These are phyloP conservation scores for Fomitopsis serialis DNA, from an alignment of 768 basidiomycete genomes.

Conservation along the genomic window DNA sequence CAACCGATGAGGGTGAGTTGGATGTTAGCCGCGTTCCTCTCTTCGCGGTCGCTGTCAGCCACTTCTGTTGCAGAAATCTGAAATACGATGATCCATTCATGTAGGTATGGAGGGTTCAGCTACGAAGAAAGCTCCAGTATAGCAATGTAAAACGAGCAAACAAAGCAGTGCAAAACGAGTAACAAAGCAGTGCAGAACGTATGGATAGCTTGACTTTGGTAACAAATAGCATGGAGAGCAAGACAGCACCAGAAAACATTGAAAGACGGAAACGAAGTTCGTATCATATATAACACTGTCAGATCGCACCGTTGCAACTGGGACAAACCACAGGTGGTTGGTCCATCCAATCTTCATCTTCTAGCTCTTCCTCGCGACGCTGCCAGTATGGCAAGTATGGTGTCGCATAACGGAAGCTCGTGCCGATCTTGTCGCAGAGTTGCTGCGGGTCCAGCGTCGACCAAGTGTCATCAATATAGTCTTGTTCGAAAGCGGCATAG, in stretches of 20 bases:
- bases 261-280: too few relatives aligned
- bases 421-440: conserved; percentile 1
- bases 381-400: conserved; percentile 13
- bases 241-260: too few relatives aligned
- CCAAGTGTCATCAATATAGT: neutral
- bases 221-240: too few relatives aligned
- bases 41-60: too few relatives aligned
- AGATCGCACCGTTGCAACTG: conserved; percentile 9
- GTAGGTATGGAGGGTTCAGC: too few relatives aligned
- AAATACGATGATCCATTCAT: too few relatives aligned
- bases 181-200: neutral
- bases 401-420: conserved; percentile 5
- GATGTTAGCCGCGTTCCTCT: too few relatives aligned
- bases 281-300: too few relatives aligned
- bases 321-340: conserved; percentile 9
- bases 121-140: neutral
- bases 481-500: conserved; percentile 11
- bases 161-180: neutral
- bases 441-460: neutral
- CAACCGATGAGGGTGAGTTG: too few relatives aligned
- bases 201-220: too few relatives aligned
- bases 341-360: neutral
- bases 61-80: too few relatives aligned
- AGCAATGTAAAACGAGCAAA: neutral
- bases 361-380: conserved; percentile 1